Percentiles rank a stretch among this genome's conserved stretches.
These are phyloP conservation scores for Talaromyces pinophilus DNA, from an alignment of 2,329 filamentous ascomycete genomes.

Conservation along the genomic window DNA sequence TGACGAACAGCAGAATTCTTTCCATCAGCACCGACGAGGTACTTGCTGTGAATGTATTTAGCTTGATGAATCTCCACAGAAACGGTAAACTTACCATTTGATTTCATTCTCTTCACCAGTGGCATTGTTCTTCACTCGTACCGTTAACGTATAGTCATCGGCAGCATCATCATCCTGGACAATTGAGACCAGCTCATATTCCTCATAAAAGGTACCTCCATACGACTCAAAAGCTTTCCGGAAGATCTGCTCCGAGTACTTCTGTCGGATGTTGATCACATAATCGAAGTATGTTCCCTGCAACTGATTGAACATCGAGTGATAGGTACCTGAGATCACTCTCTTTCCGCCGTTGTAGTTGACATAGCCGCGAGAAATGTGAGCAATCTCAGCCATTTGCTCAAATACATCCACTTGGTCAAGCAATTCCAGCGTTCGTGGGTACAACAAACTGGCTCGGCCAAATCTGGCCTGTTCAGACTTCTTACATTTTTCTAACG, in stretches of 20 bases:
- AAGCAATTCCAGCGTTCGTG: conserved; percentile 5
- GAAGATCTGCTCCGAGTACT: conserved; percentile 3
- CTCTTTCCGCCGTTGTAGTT: conserved; percentile 14
- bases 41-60: neutral
- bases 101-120: neutral
- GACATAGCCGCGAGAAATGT: conserved; percentile 14
- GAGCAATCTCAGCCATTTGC: conserved; percentile 13
- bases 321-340: conserved; percentile 15
- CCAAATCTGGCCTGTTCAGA: conserved; percentile 6
- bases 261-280: conserved; percentile 5
- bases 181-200: conserved; percentile 15
- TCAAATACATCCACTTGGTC: conserved; percentile 12
- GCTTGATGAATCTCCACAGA: neutral
- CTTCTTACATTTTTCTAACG: conserved; percentile 1
- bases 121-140: conserved; percentile 2
- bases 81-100: neutral
- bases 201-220: conserved; percentile 3
- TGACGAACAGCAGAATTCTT: conserved; percentile 5
- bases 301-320: conserved; percentile 3
- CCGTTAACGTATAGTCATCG: conserved; percentile 12
- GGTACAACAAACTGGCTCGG: conserved; percentile 1
- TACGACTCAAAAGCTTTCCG: neutral
- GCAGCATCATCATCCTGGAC: conserved; percentile 9
- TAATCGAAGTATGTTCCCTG: conserved; percentile 2
- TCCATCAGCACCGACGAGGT: conserved; percentile 5